These are phyloP conservation scores for Boletus insuetus DNA, from an alignment of 768 basidiomycete species.

Conservation along the genomic window DNA sequence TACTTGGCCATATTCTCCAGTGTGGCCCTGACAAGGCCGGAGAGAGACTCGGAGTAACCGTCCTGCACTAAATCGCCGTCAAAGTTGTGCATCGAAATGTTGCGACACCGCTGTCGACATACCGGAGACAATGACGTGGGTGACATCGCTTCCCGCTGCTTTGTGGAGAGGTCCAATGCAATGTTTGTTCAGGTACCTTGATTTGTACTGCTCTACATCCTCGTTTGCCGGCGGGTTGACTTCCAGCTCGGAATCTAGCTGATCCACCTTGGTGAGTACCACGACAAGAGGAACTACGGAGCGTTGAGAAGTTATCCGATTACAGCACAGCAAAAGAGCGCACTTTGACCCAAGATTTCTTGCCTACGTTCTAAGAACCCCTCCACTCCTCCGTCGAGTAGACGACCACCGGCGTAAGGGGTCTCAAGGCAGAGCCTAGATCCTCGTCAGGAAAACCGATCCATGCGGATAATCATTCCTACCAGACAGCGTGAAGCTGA, in stretches of 20 bases:
- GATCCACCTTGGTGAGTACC: conserved; percentile 17
- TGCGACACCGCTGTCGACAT: not conserved
- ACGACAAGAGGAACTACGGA: conserved; percentile 10
- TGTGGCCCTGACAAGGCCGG: not conserved
- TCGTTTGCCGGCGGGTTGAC: not conserved
- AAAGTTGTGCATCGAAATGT: not conserved
- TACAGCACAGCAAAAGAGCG: not conserved
- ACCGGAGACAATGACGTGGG: conserved; percentile 8
- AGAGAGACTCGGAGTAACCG: conserved; percentile 1
- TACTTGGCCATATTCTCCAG: conserved; percentile 3
- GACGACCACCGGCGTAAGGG: conserved; percentile 12
- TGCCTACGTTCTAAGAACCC: conserved; percentile 1
- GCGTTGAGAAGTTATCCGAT: not conserved
- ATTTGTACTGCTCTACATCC: not conserved
- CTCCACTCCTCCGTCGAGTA: conserved; percentile 14
- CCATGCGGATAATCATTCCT: not conserved
- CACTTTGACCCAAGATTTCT: conserved; percentile 9
- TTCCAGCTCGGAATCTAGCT: not conserved
- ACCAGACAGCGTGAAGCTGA: conserved; percentile 17
- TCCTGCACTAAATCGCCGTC: conserved; percentile 1
- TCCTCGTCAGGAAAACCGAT: not conserved
- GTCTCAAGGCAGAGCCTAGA: conserved; percentile 17
- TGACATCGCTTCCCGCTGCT: not conserved
- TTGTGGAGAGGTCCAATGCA: not conserved
- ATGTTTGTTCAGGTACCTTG: not conserved